Evolutionary conservation across 371 early-diverging fungal species (phyloP).

Genomic region (Lichtheimia hyalospora): DNA sequence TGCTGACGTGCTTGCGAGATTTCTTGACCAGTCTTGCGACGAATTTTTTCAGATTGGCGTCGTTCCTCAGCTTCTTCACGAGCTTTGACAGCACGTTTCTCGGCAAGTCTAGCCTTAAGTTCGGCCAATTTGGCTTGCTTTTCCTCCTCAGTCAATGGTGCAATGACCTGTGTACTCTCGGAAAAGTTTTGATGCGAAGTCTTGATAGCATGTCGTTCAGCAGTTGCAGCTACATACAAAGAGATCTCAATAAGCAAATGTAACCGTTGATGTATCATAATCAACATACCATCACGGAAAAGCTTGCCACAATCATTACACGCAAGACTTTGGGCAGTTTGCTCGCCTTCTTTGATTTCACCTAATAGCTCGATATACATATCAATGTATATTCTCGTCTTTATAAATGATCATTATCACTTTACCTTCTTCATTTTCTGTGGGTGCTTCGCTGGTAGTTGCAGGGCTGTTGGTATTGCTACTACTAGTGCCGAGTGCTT

Average conservation of each 20-base stretch:
- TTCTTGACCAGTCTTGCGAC: conserved; percentile 84
- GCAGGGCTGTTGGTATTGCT: conserved; percentile 16
- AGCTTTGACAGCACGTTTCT: conserved; percentile 67
- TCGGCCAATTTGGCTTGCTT: conserved; percentile 77
- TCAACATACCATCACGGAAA: conserved; percentile 68
- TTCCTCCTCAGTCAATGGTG: conserved; percentile 87
- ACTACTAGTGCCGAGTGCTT: conserved; percentile 24
- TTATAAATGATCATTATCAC: neutral
- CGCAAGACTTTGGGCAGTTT: conserved; percentile 72
- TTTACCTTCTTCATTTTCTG: neutral
- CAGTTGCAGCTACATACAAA: conserved; percentile 63
- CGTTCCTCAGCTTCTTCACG: conserved; percentile 68
- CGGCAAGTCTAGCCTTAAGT: conserved; percentile 69
- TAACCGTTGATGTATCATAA: neutral
- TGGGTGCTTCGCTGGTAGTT: conserved; percentile 11
- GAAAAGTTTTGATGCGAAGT: conserved; percentile 86
- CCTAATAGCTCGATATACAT: conserved; percentile 24
- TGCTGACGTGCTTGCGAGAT: conserved; percentile 69
- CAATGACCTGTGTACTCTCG: conserved; percentile 80
- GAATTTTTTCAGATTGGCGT: conserved; percentile 71
- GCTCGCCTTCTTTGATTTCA: conserved; percentile 68
- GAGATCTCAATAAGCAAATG: neutral
- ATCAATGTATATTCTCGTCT: neutral
- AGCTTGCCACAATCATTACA: conserved; percentile 89
- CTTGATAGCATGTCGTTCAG: conserved; percentile 82